A percentile compares a stretch with the other conserved stretches of the same genome.
Evolutionary conservation across 148 eudicot genomes (phyloP).

Genomic region (Pharnaceum exiguum): DNA sequence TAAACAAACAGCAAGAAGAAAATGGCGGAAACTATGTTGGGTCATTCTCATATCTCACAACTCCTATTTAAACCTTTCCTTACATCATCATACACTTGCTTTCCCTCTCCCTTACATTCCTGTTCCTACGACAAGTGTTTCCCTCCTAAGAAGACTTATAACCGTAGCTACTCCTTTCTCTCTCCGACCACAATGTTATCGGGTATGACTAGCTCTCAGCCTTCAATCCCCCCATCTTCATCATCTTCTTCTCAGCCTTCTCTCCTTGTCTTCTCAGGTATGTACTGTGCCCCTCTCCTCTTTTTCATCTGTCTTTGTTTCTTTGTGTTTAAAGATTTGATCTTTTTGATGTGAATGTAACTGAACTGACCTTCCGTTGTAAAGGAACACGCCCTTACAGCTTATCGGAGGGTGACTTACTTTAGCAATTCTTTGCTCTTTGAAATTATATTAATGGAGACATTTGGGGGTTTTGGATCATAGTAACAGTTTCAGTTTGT

Average conservation of each 20-base stretch:
- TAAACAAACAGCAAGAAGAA: no score
- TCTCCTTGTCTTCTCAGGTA: conserved; percentile 79
- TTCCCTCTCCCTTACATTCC: neutral
- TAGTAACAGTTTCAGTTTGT: no score
- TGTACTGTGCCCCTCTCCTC: conserved; percentile 2
- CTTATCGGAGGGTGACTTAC: no score
- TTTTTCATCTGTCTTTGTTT: neutral
- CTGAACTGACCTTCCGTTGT: no score
- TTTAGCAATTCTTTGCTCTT: no score
- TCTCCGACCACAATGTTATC: conserved; percentile 3
- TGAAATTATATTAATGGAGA: no score
- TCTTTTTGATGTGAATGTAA: no score
- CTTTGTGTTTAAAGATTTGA: neutral
- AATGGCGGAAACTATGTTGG: conserved; percentile 39
- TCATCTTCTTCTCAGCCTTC: conserved; percentile 41
- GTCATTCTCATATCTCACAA: conserved; percentile 7
- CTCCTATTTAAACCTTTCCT: conserved; percentile 9
- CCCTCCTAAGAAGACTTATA: neutral
- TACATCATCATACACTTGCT: no score
- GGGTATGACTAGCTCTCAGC: conserved; percentile 34
- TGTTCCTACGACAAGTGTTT: neutral
- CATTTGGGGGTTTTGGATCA: no score
- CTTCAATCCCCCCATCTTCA: conserved; percentile 10
- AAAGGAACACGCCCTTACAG: no score
- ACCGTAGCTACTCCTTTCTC: neutral